Base-by-base conservation (phyloP, 1,139 yeast genomes). In the Candida sanyaensis region DNA sequence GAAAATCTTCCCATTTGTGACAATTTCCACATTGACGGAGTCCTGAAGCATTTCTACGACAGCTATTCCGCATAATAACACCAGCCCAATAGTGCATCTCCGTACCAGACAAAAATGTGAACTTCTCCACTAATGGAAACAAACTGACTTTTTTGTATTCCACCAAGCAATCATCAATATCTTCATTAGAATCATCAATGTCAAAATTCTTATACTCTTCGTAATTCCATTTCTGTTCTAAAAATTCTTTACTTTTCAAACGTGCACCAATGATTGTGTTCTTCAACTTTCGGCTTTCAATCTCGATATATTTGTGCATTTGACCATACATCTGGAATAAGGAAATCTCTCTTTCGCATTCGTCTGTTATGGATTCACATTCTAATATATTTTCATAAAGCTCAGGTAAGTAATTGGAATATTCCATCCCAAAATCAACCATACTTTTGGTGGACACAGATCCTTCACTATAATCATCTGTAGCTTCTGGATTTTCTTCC, bases 11-110 rank as follows among this genome's bases (percentile, higher is more conserved):
- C 99, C 99, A 93, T 62, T 79, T 85, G n/a, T 97, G 97, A 69
- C 99, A 93, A 65, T 86, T 86, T 1, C 98, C 97, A 68, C 99
- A 93, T 68, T 93, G 99, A 44, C 98, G 79, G 32, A 93, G 88
- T 2, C 98, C 97, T 27, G 96, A 96, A 62, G 92, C 98, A 64
- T 92, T 95, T 61, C 93, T 84, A 50, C 97, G 80, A 64, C 97
- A 92, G 1, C 97, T 89, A 65, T 93, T 93, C 51, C 98, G 78
- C 93, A 93, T 93, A 42, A 92, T 90, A 12, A 92, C 96, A 4
- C 97, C 96, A 3, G 97, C 90, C 99, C 99, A 93, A 68, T 92
- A 91, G 58, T 88, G 87, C 76, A 91, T 83, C 58, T 91, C 97
- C 41, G 86, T 80, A 33, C 80, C 79, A 24, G 82, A 74, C 53